Evolutionary conservation across 75 land plant species (phyloP).

Genomic region (Pinus albicaulis): DNA sequence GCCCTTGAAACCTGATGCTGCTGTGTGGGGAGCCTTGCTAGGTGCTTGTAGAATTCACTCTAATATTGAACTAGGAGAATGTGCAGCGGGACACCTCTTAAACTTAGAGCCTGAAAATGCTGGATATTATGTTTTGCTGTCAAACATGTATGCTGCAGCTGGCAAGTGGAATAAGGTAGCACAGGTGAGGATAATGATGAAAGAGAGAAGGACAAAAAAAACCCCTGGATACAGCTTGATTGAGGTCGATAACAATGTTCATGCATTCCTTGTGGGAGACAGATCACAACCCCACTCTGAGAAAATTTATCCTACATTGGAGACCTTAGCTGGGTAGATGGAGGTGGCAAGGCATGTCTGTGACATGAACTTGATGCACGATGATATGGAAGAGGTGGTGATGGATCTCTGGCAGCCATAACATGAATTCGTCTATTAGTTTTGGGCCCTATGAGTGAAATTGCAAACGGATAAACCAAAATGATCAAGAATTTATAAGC

Average conservation of each 20-base stretch:
- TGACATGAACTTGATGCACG: too few species aligned
- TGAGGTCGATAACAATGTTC: background rate
- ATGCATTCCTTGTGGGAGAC: background rate
- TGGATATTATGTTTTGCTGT: background rate
- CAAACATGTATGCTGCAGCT: constrained; percentile 4
- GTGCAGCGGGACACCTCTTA: background rate
- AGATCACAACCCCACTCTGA: background rate
- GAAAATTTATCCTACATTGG: background rate
- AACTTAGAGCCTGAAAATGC: background rate
- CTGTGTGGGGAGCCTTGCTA: constrained; percentile 59
- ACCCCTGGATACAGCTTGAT: background rate
- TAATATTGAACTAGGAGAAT: constrained; percentile 29
- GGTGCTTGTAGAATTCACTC: constrained; percentile 45
- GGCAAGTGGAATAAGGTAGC: background rate
- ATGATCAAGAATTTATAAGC: too few species aligned
- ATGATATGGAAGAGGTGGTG: too few species aligned
- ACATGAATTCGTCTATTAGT: too few species aligned
- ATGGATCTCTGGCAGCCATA: too few species aligned
- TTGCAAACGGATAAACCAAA: too few species aligned
- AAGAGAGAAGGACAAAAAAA: background rate
- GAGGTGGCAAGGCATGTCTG: background rate
- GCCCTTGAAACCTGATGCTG: constrained; percentile 41
- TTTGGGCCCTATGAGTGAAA: too few species aligned
- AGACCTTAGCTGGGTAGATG: background rate
- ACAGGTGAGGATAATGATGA: background rate